Conservation (phyloP, 768 basidiomycete genomes). For the Sporobolomyces roseus region DNA sequence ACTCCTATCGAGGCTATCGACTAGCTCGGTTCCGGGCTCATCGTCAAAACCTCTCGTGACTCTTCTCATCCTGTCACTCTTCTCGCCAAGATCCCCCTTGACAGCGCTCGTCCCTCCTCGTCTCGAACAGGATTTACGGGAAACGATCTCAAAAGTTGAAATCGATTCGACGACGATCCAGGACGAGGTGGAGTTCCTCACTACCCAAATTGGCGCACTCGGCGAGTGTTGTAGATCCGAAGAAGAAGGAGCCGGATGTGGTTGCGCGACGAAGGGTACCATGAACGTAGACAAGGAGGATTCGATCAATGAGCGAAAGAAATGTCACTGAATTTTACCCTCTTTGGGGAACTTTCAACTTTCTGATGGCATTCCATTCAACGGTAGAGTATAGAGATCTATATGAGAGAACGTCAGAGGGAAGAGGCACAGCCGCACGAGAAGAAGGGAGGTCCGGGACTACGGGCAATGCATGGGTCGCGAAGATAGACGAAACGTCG, state of each 20-base stretch:
- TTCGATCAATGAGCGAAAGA: neutral
- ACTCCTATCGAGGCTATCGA: constrained; percentile 4
- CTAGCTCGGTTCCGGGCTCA: neutral
- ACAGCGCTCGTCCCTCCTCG: constrained; percentile 18
- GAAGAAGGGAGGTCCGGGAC: too few relatives aligned
- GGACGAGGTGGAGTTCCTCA: constrained; percentile 29
- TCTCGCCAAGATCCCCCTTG: constrained; percentile 15
- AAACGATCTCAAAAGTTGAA: too few relatives aligned
- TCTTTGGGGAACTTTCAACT: too few relatives aligned
- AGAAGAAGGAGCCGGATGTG: constrained; percentile 28
- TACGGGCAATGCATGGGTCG: too few relatives aligned
- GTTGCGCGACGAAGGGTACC: constrained; percentile 18
- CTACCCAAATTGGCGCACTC: constrained; percentile 29
- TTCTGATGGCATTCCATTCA: too few relatives aligned
- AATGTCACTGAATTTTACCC: too few relatives aligned
- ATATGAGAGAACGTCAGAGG: too few relatives aligned
- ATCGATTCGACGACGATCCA: too few relatives aligned
- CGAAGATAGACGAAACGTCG: too few relatives aligned
- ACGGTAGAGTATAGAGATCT: too few relatives aligned
- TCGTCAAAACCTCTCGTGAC: constrained; percentile 8
- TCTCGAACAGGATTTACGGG: neutral
- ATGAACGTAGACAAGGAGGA: neutral
- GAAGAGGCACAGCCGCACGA: too few relatives aligned
- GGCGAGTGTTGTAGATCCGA: constrained; percentile 42
- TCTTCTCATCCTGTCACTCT: constrained; percentile 29